Evolutionary conservation across 2,329 filamentous ascomycete genomes (phyloP).

Genomic region (Verticillium nubilum): DNA sequence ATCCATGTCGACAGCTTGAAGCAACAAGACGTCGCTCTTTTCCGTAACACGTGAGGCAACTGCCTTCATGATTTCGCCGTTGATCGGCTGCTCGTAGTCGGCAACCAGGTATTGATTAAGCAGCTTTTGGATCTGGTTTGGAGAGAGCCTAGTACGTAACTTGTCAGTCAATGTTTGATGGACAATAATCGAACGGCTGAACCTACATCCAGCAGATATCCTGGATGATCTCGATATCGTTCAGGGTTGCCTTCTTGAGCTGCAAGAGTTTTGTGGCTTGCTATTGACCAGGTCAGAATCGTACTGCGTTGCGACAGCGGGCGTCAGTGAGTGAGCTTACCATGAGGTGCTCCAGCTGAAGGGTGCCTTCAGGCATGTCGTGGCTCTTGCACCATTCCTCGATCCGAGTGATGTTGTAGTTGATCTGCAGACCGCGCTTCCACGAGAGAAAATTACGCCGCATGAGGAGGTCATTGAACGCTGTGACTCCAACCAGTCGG

Average conservation of each 20-base stretch:
- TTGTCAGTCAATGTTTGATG: not conserved
- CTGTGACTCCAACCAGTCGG: slow-evolving; percentile 89
- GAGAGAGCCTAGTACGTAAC: slow-evolving; percentile 65
- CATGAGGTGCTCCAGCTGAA: slow-evolving; percentile 98
- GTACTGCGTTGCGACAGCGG: not conserved
- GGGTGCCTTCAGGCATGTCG: slow-evolving; percentile 96
- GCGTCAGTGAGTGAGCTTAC: slow-evolving; percentile 37
- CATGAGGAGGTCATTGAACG: slow-evolving; percentile 98
- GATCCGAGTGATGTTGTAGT: slow-evolving; percentile 99
- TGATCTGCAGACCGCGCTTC: slow-evolving; percentile 99
- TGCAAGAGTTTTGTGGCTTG: slow-evolving; percentile 98
- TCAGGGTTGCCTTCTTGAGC: slow-evolving; percentile 96
- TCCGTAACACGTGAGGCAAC: slow-evolving; percentile 95
- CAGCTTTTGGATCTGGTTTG: slow-evolving; percentile 98
- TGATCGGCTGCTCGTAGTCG: slow-evolving; percentile 98
- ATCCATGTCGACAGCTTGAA: slow-evolving; percentile 97
- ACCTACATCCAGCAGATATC: slow-evolving; percentile 99
- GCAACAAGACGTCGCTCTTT: slow-evolving; percentile 92
- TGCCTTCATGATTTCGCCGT: slow-evolving; percentile 99
- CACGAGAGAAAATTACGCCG: slow-evolving; percentile 96
- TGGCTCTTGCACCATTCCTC: slow-evolving; percentile 99
- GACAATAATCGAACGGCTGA: slow-evolving; percentile 5
- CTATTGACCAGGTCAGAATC: slow-evolving; percentile 32
- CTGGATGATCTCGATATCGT: slow-evolving; percentile 99
- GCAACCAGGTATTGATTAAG: slow-evolving; percentile 98